These are phyloP conservation scores for Kluyveromyces starmeri DNA, from an alignment of 805 yeast genomes.

Conservation along the genomic window DNA sequence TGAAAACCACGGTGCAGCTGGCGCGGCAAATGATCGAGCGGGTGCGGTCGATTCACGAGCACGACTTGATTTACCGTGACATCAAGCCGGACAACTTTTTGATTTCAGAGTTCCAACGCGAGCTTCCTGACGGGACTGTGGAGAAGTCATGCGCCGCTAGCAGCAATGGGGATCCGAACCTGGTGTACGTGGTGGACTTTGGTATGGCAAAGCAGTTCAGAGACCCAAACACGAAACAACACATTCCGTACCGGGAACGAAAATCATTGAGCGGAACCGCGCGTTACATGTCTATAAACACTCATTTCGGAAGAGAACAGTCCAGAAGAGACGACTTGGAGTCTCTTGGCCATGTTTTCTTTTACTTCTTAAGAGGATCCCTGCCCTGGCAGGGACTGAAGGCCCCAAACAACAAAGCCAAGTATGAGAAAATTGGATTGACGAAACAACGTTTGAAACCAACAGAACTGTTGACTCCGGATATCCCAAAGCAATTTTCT, in stretches of 20 bases:
- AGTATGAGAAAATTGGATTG: constrained; percentile 77
- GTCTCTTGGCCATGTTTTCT: constrained; percentile 72
- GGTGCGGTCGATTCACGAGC: constrained; percentile 66
- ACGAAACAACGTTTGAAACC: constrained; percentile 66
- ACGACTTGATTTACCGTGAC: constrained; percentile 70
- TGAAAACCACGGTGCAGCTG: constrained; percentile 63
- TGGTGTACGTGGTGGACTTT: constrained; percentile 68
- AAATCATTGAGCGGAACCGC: constrained; percentile 81
- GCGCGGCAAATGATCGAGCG: constrained; percentile 72
- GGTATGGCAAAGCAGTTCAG: constrained; percentile 85
- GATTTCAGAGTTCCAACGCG: constrained; percentile 33
- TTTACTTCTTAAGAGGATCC: constrained; percentile 69
- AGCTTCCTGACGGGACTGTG: constrained; percentile 11
- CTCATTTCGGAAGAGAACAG: constrained; percentile 82
- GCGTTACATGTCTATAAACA: constrained; percentile 78
- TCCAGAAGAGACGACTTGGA: constrained; percentile 78
- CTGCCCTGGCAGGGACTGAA: constrained; percentile 88
- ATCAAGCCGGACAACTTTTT: constrained; percentile 79
- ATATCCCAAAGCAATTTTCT: constrained; percentile 65
- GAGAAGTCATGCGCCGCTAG: constrained; percentile 39
- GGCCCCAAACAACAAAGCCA: constrained; percentile 77
- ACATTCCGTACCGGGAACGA: constrained; percentile 73
- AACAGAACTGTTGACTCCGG: constrained; percentile 46
- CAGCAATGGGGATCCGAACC: constrained; percentile 50
- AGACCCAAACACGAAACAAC: constrained; percentile 71